Conservation (phyloP, 2,329 filamentous ascomycete species). For the Sporothrix dimorphospora region DNA sequence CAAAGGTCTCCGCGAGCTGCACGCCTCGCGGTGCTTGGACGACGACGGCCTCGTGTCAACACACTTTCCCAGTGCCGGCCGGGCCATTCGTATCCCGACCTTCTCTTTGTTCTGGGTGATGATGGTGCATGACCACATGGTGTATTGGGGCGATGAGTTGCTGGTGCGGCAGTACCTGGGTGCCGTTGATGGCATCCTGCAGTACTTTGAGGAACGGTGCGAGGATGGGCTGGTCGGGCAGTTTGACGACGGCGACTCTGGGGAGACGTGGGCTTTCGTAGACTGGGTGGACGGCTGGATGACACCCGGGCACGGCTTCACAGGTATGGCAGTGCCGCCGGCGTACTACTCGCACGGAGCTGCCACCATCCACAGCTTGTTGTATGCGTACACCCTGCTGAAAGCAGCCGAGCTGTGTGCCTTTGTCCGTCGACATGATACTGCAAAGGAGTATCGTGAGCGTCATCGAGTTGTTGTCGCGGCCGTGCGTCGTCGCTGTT, state of each 20-base stretch:
- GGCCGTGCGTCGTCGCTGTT: background rate
- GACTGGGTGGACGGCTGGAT: background rate
- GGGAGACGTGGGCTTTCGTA: background rate
- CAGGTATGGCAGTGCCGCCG: background rate
- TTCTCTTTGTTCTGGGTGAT: slow-evolving; percentile 45
- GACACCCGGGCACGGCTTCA: background rate
- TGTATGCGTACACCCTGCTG: background rate
- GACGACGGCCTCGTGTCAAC: background rate
- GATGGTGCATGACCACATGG: slow-evolving; percentile 42
- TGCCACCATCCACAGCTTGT: background rate
- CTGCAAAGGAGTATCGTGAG: background rate
- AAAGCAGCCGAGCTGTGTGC: background rate
- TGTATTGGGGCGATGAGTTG: slow-evolving; percentile 41
- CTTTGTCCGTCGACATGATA: background rate
- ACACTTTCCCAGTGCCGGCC: background rate
- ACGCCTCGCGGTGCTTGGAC: background rate
- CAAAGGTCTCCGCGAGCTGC: background rate
- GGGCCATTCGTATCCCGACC: slow-evolving; percentile 17
- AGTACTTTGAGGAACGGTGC: background rate
- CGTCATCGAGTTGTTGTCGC: background rate
- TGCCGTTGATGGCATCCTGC: background rate
- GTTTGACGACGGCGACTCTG: background rate
- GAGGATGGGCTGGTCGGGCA: background rate
- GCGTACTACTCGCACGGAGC: background rate
- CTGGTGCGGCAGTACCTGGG: slow-evolving; percentile 32